These are phyloP conservation scores for Brachypodium distachyon DNA, from an alignment of 202 grass and related monocot species.

Conservation along the genomic window DNA sequence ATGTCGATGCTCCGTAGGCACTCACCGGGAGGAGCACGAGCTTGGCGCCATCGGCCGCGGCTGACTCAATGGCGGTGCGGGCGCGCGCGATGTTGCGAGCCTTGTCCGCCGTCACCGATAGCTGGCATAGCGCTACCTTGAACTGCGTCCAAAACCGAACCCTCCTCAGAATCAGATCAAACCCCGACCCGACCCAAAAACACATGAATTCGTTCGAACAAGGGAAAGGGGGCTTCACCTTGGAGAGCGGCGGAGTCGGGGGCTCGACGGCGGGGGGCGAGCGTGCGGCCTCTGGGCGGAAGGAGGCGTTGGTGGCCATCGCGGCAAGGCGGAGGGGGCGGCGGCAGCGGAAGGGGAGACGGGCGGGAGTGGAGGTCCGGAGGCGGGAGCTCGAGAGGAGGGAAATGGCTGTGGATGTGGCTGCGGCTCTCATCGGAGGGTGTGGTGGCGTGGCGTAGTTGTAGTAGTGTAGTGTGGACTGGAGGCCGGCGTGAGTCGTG, in stretches of 20 bases:
- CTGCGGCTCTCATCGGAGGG: conserved; percentile 19
- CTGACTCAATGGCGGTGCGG: conserved; percentile 67
- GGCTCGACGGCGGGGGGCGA: conserved; percentile 57
- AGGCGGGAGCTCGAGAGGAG: conserved; percentile 20
- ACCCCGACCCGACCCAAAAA: neutral
- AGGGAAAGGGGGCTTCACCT: conserved; percentile 18
- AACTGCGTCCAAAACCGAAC: conserved; percentile 51
- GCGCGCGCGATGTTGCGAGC: conserved; percentile 74
- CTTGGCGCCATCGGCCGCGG: conserved; percentile 67
- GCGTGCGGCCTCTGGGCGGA: conserved; percentile 61
- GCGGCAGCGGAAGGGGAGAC: neutral
- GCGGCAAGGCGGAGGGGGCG: conserved; percentile 18
- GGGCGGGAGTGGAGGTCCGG: neutral
- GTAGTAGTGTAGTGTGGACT: neutral
- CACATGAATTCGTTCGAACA: neutral
- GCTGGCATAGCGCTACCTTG: conserved; percentile 88
- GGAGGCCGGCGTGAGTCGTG: conserved; percentile 15
- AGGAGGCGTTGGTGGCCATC: conserved; percentile 46
- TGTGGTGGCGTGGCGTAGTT: neutral
- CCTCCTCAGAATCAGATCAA: conserved; percentile 20
- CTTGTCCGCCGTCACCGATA: conserved; percentile 82
- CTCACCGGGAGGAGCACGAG: conserved; percentile 87
- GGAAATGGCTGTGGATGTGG: conserved; percentile 24
- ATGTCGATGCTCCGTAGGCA: neutral
- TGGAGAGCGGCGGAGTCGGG: conserved; percentile 64